A percentile compares a stretch with the other conserved stretches of the same genome.
Evolutionary conservation across 2,329 filamentous ascomycete genomes (phyloP).

Genomic region (Cyanodermella asteris): DNA sequence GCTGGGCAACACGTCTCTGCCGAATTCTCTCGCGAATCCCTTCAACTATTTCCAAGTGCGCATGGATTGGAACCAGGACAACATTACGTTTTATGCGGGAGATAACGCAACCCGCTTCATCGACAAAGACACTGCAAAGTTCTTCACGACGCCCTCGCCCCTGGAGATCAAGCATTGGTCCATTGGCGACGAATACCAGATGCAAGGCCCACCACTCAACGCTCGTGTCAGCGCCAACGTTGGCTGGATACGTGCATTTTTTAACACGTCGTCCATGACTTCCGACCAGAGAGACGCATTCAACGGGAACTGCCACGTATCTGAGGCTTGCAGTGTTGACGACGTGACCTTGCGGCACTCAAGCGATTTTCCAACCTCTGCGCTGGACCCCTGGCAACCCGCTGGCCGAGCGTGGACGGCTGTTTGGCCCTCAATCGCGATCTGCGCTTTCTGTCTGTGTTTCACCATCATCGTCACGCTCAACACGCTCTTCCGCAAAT

Average conservation of each 20-base stretch:
- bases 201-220: slow-evolving; percentile 21
- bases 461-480: no score
- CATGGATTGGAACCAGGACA: slow-evolving; percentile 25
- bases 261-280: slow-evolving; percentile 24
- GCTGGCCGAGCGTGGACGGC: no score
- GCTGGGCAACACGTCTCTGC: slow-evolving; percentile 11
- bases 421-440: no score
- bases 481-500: no score
- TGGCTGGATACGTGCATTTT: slow-evolving; percentile 26
- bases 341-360: slow-evolving; percentile 15
- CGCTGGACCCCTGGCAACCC: no score
- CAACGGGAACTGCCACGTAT: slow-evolving; percentile 11
- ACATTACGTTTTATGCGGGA: slow-evolving; percentile 22
- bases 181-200: slow-evolving; percentile 21
- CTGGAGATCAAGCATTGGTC: slow-evolving; percentile 28
- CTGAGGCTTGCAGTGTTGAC: slow-evolving; percentile 15
- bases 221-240: slow-evolving; percentile 21
- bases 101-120: slow-evolving; percentile 15
- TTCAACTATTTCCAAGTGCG: slow-evolving; percentile 25
- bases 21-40: slow-evolving; percentile 14
- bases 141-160: slow-evolving; percentile 21
- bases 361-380: slow-evolving; percentile 13
- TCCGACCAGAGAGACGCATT: slow-evolving; percentile 11
- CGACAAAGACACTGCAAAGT: slow-evolving; percentile 12
- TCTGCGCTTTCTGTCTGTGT: no score